Conservation (phyloP, 1,284 basidiomycete species). For the Meira nashicola region DNA sequence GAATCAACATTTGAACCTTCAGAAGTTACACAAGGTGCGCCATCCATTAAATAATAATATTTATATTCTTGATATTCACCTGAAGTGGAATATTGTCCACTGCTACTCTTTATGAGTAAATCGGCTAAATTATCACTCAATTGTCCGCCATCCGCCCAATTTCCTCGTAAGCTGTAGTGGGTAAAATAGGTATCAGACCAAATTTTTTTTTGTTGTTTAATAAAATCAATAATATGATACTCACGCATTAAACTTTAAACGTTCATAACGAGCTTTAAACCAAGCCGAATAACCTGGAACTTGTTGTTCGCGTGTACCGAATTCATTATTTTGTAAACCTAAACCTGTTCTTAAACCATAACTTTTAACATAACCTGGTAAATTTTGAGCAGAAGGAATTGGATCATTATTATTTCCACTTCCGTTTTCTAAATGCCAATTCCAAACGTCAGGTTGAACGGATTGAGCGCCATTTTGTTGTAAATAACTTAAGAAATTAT, state of each 20-base stretch:
- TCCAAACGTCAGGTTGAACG: slow-evolving; percentile 14
- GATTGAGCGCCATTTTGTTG: slow-evolving; percentile 14
- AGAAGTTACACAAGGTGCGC: no score
- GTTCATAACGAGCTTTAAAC: slow-evolving; percentile 19
- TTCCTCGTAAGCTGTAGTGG: no score
- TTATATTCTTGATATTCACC: no score
- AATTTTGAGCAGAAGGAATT: slow-evolving; percentile 15
- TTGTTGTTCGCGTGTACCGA: slow-evolving; percentile 15
- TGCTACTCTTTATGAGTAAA: no score
- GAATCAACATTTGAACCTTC: no score
- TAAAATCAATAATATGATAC: no score
- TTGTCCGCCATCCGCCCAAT: no score
- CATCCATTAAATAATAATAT: no score
- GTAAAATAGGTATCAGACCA: no score
- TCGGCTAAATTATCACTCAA: no score
- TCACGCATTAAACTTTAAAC: slow-evolving; percentile 18
- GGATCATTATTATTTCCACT: slow-evolving; percentile 16
- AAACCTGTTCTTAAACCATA: slow-evolving; percentile 17
- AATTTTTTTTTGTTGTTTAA: no score
- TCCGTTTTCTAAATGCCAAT: slow-evolving; percentile 19
- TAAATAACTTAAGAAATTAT: slow-evolving; percentile 15
- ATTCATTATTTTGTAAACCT: slow-evolving; percentile 20
- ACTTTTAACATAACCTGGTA: slow-evolving; percentile 12
- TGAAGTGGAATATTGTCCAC: no score
- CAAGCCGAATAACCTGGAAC: slow-evolving; percentile 16